phyloP scores from a whole-genome alignment of 164 flowering plant species.

The Tetrastigma voinierianum region DNA sequence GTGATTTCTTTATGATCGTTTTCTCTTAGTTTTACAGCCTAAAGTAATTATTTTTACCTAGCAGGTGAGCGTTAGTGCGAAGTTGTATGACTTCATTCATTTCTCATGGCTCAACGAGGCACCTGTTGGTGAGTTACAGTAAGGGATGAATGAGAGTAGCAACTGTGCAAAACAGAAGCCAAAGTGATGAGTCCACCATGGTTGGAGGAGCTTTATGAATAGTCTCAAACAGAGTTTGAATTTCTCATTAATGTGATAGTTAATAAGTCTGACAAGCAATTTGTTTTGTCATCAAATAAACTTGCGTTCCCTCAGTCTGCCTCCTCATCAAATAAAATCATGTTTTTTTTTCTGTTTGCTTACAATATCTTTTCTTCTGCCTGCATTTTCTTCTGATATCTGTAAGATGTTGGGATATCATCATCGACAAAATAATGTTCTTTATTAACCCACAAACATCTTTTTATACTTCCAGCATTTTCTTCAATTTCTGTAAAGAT shows the following conservation, averaged over 20 bases:
- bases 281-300: too few relatives aligned
- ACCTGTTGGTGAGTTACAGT: conserved; percentile 96
- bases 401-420: too few relatives aligned
- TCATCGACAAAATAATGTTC: too few relatives aligned
- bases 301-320: too few relatives aligned
- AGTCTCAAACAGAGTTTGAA: neutral
- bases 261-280: neutral
- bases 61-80: conserved; percentile 97
- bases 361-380: too few relatives aligned
- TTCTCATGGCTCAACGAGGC: conserved; percentile 98
- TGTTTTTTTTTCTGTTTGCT: too few relatives aligned
- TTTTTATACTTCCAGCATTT: too few relatives aligned
- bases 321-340: too few relatives aligned
- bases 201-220: conserved; percentile 13
- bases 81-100: conserved; percentile 95
- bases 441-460: too few relatives aligned
- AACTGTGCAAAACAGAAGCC: conserved; percentile 2
- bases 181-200: conserved; percentile 22
- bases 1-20: neutral
- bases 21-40: neutral
- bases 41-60: neutral
- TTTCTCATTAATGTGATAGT: neutral
- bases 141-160: conserved; percentile 14
- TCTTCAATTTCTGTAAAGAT: too few relatives aligned
- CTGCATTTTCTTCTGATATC: too few relatives aligned